Percentiles rank a stretch among this genome's conserved stretches.
phyloP scores from a whole-genome alignment of 768 basidiomycete genomes.

The Cyclocybe cylindracea region DNA sequence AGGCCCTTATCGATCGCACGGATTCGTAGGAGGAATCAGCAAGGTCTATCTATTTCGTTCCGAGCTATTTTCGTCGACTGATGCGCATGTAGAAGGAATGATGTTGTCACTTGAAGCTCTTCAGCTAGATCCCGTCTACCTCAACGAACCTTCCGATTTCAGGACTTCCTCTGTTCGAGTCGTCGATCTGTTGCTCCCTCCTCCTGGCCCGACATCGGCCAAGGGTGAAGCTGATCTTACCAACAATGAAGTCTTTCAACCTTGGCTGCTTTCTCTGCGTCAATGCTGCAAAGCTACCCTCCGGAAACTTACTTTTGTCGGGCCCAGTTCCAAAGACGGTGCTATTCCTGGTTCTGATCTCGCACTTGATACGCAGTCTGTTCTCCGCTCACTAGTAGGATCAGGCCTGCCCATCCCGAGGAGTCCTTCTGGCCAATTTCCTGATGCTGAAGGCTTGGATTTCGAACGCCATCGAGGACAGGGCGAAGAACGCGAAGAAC shows the following conservation, averaged over 20 bases:
- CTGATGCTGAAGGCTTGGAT: slow-evolving; percentile 18
- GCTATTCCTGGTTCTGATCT: slow-evolving; percentile 23
- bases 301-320: slow-evolving; percentile 33
- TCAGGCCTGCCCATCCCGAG: slow-evolving; percentile 64
- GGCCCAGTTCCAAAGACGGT: slow-evolving; percentile 16
- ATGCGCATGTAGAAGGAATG: slow-evolving; percentile 8
- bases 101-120: slow-evolving; percentile 19
- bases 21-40: slow-evolving; percentile 13
- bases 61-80: background rate
- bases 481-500: slow-evolving; percentile 26
- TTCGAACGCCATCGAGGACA: background rate
- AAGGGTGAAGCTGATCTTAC: background rate
- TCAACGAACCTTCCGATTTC: slow-evolving; percentile 19
- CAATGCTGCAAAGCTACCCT: slow-evolving; percentile 51
- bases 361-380: slow-evolving; percentile 29
- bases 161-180: slow-evolving; percentile 15
- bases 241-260: slow-evolving; percentile 10
- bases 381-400: slow-evolving; percentile 37
- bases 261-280: slow-evolving; percentile 57
- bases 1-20: slow-evolving; percentile 46
- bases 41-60: slow-evolving; percentile 12
- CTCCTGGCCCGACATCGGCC: background rate
- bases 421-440: slow-evolving; percentile 68
- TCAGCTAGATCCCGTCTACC: slow-evolving; percentile 9
- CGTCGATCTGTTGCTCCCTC: slow-evolving; percentile 19